Conservation (phyloP, 768 basidiomycete species). For the Tulasnella sp. region DNA sequence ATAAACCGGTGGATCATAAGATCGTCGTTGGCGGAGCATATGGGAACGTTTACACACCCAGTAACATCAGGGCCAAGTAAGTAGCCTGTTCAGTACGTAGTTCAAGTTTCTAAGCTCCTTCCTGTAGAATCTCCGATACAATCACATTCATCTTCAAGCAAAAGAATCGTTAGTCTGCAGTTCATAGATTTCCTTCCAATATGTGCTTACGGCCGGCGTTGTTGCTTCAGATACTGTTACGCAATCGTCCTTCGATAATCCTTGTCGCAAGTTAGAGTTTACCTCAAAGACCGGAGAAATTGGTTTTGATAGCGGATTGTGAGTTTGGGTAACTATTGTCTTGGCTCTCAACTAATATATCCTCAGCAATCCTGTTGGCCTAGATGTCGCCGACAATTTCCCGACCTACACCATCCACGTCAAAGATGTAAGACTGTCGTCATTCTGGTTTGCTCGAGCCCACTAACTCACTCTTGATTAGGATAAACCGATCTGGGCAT, state of each 20-base stretch:
- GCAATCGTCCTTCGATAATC: conserved; percentile 4
- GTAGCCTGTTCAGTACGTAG: too few relatives aligned
- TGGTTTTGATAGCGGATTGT: conserved; percentile 2
- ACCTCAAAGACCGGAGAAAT: too few relatives aligned
- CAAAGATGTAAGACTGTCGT: conserved; percentile 1
- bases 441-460: not conserved
- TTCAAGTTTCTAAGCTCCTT: too few relatives aligned
- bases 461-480: too few relatives aligned
- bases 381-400: not conserved
- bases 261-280: not conserved
- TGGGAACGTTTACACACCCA: conserved; percentile 10
- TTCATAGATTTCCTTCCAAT: too few relatives aligned
- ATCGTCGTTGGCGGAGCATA: conserved; percentile 16
- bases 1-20: conserved; percentile 14
- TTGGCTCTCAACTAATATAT: not conserved
- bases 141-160: conserved; percentile 45
- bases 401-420: not conserved
- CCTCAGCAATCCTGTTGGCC: not conserved
- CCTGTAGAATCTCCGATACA: conserved; percentile 35
- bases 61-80: conserved; percentile 14
- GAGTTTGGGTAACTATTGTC: not conserved
- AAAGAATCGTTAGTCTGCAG: too few relatives aligned
- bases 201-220: too few relatives aligned
- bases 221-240: conserved; percentile 11
- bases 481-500: conserved; percentile 44